Conservation (phyloP, 257 asterid genomes). For the Solanum sitiens region DNA sequence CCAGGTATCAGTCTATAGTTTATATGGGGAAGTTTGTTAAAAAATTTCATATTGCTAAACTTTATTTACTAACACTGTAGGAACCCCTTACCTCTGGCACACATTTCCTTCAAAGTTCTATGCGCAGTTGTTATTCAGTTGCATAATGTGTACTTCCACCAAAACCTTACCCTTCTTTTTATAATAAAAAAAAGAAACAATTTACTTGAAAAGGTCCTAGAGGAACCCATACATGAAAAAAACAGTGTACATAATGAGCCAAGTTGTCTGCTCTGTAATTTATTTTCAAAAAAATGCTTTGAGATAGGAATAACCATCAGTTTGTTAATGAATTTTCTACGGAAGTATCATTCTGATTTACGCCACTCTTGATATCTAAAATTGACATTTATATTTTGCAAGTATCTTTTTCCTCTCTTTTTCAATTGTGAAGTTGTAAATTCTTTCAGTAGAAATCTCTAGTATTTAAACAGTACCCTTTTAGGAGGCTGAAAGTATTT, state of each 20-base stretch:
- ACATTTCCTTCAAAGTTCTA: neutral
- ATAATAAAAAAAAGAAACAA: neutral
- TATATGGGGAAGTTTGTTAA: neutral
- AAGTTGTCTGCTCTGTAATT: neutral
- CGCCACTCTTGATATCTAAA: neutral
- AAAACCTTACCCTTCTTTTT: neutral
- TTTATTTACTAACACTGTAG: neutral
- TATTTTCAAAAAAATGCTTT: neutral
- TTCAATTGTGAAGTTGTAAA: neutral
- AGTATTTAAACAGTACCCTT: neutral
- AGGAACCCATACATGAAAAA: neutral
- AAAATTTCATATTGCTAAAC: neutral
- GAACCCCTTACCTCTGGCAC: neutral
- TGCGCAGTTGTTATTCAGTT: neutral
- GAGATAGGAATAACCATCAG: neutral
- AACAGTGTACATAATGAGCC: neutral
- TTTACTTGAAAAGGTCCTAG: neutral
- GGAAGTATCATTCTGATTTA: neutral
- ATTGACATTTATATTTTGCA: neutral
- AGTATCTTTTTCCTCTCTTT: neutral
- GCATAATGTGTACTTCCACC: neutral
- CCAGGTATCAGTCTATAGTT: slow-evolving; percentile 41
- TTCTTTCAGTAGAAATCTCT: neutral
- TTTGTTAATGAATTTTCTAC: neutral
- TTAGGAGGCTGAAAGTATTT: neutral